Evolutionary conservation across 768 basidiomycete species (phyloP).

Genomic region (Melanogaster broomeanus): DNA sequence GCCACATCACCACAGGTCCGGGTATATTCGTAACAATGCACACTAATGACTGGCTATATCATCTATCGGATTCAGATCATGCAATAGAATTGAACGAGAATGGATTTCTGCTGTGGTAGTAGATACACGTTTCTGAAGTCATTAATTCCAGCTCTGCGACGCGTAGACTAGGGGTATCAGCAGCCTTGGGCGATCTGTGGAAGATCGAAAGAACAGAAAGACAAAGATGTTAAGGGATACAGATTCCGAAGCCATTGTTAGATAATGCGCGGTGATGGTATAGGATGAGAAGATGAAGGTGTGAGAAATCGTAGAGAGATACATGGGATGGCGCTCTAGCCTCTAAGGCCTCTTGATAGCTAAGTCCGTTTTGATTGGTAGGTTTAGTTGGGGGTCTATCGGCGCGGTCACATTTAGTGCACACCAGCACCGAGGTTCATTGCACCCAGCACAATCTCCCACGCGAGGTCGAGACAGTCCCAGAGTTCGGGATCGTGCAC

Average conservation of each 20-base stretch:
- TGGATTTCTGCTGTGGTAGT: slow-evolving; percentile 14
- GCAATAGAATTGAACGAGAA: no score
- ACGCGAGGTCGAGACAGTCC: slow-evolving; percentile 65
- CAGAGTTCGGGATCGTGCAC: slow-evolving; percentile 66
- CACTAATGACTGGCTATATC: no score
- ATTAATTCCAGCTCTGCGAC: slow-evolving; percentile 24
- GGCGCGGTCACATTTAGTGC: slow-evolving; percentile 26
- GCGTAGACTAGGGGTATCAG: slow-evolving; percentile 33
- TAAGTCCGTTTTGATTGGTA: slow-evolving; percentile 15
- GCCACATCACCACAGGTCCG: no score
- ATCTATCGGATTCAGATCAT: no score
- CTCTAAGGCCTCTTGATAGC: slow-evolving; percentile 8
- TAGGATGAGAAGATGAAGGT: slow-evolving; percentile 24
- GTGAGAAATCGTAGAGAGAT: slow-evolving; percentile 21
- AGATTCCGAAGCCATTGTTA: slow-evolving; percentile 21
- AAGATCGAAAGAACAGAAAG: not conserved
- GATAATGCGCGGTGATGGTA: slow-evolving; percentile 19
- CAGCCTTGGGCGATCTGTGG: slow-evolving; percentile 20
- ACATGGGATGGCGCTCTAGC: not conserved
- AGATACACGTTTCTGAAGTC: slow-evolving; percentile 31
- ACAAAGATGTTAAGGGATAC: slow-evolving; percentile 27
- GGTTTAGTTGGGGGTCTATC: slow-evolving; percentile 12
- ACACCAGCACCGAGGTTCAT: slow-evolving; percentile 52
- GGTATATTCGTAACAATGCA: no score
- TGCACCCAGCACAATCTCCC: slow-evolving; percentile 66